A percentile compares a stretch with the other conserved stretches of the same genome.
phyloP scores from a whole-genome alignment of 164 flowering plant genomes.

The Chimonanthus salicifolius region DNA sequence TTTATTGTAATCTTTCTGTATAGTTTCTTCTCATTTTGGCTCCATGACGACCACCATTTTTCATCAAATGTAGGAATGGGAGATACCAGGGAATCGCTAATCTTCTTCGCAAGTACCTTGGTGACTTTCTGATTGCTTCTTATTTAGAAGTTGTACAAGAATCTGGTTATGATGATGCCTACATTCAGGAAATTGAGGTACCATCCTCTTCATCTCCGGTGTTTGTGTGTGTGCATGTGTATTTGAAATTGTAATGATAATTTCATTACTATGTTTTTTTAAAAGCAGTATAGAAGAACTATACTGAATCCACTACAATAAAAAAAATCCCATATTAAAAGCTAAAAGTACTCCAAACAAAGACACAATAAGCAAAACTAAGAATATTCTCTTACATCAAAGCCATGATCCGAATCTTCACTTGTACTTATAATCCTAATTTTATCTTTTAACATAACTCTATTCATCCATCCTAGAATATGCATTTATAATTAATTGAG shows the following conservation, averaged over 20 bases:
- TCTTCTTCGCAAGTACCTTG: slow-evolving; percentile 83
- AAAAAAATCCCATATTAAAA: no score
- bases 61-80: slow-evolving; percentile 51
- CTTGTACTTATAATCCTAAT: no score
- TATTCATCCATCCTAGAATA: no score
- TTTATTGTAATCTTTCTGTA: not conserved
- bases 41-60: not conserved
- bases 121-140: slow-evolving; percentile 82
- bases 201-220: not conserved
- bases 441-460: no score
- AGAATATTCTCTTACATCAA: no score
- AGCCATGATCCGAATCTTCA: no score
- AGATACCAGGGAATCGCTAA: slow-evolving; percentile 42
- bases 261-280: not conserved
- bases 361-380: no score
- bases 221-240: not conserved
- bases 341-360: no score
- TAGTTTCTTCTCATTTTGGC: not conserved
- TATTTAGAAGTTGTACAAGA: slow-evolving; percentile 66
- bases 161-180: slow-evolving; percentile 61
- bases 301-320: no score
- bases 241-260: not conserved
- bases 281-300: no score
- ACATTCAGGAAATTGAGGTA: slow-evolving; percentile 89
- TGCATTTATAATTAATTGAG: no score